Base-by-base conservation (phyloP, 192 early-diverging fungal genomes). In the Gamsiella multidivaricata region DNA sequence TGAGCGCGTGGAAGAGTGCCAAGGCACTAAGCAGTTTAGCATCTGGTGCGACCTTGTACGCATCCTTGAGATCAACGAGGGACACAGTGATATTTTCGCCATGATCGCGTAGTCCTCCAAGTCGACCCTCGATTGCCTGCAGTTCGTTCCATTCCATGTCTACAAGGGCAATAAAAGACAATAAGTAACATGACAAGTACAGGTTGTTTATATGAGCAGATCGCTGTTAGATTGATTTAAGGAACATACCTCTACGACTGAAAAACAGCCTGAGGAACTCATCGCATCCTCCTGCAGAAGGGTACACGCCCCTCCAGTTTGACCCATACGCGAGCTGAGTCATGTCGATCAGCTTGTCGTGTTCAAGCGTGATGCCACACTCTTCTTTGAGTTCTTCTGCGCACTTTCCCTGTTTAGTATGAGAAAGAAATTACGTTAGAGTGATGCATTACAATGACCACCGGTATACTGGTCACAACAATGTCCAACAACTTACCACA, bases 371-470 rank as follows among this genome's bases (percentile, higher is more conserved):
- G 11, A 96, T 80, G 17, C 92, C 95, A 11, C 91, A 93, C 68
- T 96, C 95, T 73, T 96, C 95, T 29, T 91, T 62, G 6, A 96
- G 83, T 56, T 96, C 95, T 6, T 87, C 81, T 5, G 92, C 92
- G 18, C 92, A 93, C 18, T 85, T 84, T 17, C 95, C 95, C 74
- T 78, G 22, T 28, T 2, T 39, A n/a, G n/a, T n/a, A n/a, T n/a
- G n/a, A n/a, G n/a, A n/a, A n/a, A n/a, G n/a, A n/a, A n/a, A n/a
- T n/a, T n/a, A n/a, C n/a, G n/a, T n/a, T n/a, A n/a, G n/a, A n/a
- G n/a, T n/a, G n/a, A n/a, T n/a, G n/a, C n/a, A n/a, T n/a, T n/a
- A n/a, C n/a, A 60, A 9, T 29, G 42, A 22, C 18, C 34, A 61
- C n/a, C n/a, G n/a, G n/a, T n/a, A n/a, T n/a, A n/a, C n/a, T n/a